Conservation (phyloP, 2,329 filamentous ascomycete species). For the Apiospora sp. region DNA sequence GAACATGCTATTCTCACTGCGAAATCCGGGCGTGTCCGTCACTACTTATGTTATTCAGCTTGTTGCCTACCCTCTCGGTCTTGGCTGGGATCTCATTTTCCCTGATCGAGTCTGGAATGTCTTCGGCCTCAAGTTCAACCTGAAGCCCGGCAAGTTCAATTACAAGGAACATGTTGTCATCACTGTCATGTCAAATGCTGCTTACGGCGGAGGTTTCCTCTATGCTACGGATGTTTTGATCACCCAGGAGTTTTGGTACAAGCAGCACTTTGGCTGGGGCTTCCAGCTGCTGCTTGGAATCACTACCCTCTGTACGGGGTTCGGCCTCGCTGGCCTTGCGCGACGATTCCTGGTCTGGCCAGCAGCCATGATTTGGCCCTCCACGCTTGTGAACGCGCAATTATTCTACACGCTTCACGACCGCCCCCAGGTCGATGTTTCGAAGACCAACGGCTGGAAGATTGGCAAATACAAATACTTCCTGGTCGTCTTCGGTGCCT, state of each 20-base stretch:
- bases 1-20: slow-evolving; percentile 61
- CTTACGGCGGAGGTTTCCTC: slow-evolving; percentile 57
- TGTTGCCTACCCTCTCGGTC: slow-evolving; percentile 57
- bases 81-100: slow-evolving; percentile 45
- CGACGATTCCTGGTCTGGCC: slow-evolving; percentile 55
- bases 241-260: slow-evolving; percentile 64
- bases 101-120: slow-evolving; percentile 44
- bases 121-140: slow-evolving; percentile 47
- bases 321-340: slow-evolving; percentile 58
- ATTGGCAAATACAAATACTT: slow-evolving; percentile 57
- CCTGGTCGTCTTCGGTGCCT: slow-evolving; percentile 48
- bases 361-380: slow-evolving; percentile 60
- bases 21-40: slow-evolving; percentile 59
- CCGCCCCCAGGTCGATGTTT: slow-evolving; percentile 46
- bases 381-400: slow-evolving; percentile 54
- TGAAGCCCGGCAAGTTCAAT: slow-evolving; percentile 54
- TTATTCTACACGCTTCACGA: slow-evolving; percentile 56
- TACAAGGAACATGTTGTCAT: slow-evolving; percentile 56
- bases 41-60: slow-evolving; percentile 64
- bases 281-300: slow-evolving; percentile 58
- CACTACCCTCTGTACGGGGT: slow-evolving; percentile 54
- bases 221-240: slow-evolving; percentile 62
- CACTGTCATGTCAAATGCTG: slow-evolving; percentile 48
- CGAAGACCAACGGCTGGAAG: slow-evolving; percentile 52
- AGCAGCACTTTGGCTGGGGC: slow-evolving; percentile 57